Base-by-base conservation (phyloP, 805 yeast genomes). In the Saccharomyces cerevisiae region DNA sequence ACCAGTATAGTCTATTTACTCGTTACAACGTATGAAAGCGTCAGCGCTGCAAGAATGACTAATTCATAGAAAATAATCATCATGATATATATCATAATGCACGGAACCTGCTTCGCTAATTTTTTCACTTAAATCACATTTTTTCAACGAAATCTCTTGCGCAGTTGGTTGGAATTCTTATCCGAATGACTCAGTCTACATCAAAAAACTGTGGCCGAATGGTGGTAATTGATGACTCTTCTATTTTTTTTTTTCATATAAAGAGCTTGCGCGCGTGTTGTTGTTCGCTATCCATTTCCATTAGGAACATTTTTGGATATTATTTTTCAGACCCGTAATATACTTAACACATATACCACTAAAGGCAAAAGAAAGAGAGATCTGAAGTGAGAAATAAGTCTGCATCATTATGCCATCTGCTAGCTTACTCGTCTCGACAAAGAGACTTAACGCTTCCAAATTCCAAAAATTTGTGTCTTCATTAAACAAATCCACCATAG, bases 361-460 rank as follows among this genome's bases (percentile, higher is more conserved):
- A 22, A 26, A 31, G 32, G 36, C 36, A 50, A 17, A 36, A 14
- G 46, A 43, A 43, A 14, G 30, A 28, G 48, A 26, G 48, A 26
- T 26, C 13, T 5, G 26, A 24, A 17, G 21, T 28, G 26, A 31
- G 36, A 24, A 6, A 24, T 36, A 32, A n/a, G 27, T n/a, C 17
- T 9, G 5, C 32, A 5, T 30, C 32, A 43, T 21, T 14, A 64
- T 65, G 70, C 65, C 68, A 41, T 62, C 67, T 48, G 57, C 65
- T 31, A 61, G 65, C 51, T 57, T 68, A 47, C 55, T 68, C 26
- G 59, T 59, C 32, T 61, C 70, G 17, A 57, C 67, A 22, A 66
- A 62, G 57, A 61, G 65, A 32, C 53, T 65, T 29, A 63, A 64
- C 26, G 47, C 59, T 17, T 51, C 60, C 13, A 52, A 61, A 17